phyloP scores from a whole-genome alignment of 169 alveolate species.

The Plasmodium cynomolgi region DNA sequence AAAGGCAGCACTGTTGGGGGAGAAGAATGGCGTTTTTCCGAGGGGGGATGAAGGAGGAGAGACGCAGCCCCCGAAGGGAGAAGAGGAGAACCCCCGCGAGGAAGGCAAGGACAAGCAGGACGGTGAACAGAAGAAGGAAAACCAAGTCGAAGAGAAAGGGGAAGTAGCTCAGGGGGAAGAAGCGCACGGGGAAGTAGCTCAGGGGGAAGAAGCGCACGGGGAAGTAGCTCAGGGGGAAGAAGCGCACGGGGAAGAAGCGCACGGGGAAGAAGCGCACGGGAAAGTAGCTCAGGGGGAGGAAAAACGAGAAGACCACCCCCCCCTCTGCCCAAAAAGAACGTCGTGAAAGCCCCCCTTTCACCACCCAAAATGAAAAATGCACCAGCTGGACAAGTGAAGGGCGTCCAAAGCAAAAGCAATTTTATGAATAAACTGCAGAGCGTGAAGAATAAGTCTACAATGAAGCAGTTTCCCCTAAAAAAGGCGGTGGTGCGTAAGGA shows the following conservation, averaged over 20 bases:
- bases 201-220: not conserved
- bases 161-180: not conserved
- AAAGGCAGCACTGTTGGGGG: not conserved
- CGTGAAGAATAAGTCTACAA: not conserved
- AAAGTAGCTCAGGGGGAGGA: not conserved
- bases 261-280: not conserved
- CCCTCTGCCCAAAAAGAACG: not conserved
- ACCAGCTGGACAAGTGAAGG: not conserved
- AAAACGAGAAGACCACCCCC: not conserved
- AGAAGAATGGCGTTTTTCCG: not conserved
- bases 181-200: not conserved
- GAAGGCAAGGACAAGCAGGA: not conserved
- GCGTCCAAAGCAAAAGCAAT: not conserved
- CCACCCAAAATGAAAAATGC: not conserved
- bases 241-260: not conserved
- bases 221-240: not conserved
- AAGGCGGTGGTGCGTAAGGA: not conserved
- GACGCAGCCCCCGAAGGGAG: not conserved
- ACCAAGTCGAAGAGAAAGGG: not conserved
- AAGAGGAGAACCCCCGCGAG: not conserved
- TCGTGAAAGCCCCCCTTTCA: not conserved
- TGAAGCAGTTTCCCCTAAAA: not conserved
- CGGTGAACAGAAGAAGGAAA: not conserved
- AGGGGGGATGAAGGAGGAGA: not conserved
- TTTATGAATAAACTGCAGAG: not conserved